These are phyloP conservation scores for Pythium sp. DNA, from an alignment of 352 stramenopile species.

Conservation along the genomic window DNA sequence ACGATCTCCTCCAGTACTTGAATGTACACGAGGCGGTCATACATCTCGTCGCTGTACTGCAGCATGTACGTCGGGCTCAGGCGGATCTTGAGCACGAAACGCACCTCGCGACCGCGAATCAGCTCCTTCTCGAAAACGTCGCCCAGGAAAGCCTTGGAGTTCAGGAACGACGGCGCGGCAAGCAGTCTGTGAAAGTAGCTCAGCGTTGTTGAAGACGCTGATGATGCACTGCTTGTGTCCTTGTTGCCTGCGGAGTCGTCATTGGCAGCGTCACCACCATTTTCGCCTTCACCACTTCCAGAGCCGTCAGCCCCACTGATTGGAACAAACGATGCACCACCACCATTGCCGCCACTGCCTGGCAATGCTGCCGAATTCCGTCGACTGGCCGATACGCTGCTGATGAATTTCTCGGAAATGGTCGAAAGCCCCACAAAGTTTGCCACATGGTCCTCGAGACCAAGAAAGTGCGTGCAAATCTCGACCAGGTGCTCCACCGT, in stretches of 20 bases:
- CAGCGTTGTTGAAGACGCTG: constrained; percentile 29
- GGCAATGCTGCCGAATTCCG: constrained; percentile 25
- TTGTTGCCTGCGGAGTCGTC: constrained; percentile 13
- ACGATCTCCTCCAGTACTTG: constrained; percentile 93
- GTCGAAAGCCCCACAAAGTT: constrained; percentile 68
- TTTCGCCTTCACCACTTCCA: constrained; percentile 22
- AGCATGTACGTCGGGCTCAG: constrained; percentile 78
- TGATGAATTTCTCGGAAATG: constrained; percentile 43
- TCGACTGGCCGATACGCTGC: constrained; percentile 9
- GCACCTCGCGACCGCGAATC: constrained; percentile 85
- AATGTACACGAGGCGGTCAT: constrained; percentile 82
- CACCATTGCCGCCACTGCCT: constrained; percentile 12
- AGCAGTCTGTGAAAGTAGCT: constrained; percentile 83
- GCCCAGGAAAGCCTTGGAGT: constrained; percentile 81
- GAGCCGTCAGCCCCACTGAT: constrained; percentile 22
- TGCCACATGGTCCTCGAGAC: constrained; percentile 84
- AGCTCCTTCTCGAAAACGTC: constrained; percentile 91
- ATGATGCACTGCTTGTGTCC: constrained; percentile 17
- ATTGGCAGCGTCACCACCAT: constrained; percentile 19
- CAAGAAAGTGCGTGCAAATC: constrained; percentile 91
- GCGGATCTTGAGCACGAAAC: constrained; percentile 93
- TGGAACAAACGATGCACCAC: constrained; percentile 28
- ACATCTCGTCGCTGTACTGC: constrained; percentile 84
- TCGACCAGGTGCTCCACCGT: constrained; percentile 89
- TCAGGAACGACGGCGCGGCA: constrained; percentile 74